Base-by-base conservation (phyloP, 163 green algal species). In the Chlorella variabilis region DNA sequence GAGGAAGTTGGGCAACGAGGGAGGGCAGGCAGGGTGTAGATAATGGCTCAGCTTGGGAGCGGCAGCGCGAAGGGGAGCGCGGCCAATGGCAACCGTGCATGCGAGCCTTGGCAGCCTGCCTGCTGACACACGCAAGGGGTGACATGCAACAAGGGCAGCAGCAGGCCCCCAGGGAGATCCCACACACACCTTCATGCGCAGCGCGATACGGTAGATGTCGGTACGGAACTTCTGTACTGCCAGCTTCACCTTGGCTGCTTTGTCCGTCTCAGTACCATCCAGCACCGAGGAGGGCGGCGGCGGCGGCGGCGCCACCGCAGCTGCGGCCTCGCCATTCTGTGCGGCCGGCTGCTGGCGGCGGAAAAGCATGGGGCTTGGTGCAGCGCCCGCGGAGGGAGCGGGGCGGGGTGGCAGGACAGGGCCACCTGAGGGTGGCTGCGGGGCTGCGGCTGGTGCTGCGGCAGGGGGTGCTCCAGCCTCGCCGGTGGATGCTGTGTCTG, bases 181-280 rank as follows among this genome's bases (percentile, higher is more conserved):
- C n/a, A n/a, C n/a, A n/a, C 75, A 1, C 62, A 85, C 79, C 69
- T 58, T 29, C 66, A 88, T 74, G 38, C 85, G 69, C 49, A 85
- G 62, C 33, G 85, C 85, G 17, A 83, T 78, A 33, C 85, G 76
- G 62, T 77, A 82, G 20, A 85, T 83, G 56, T 84, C 59, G 41
- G 78, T 84, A 5, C 85, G 77, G 70, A 83, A 87, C 27, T 42
- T 67, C 71, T 89, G 85, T 39, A 89, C 85, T 34, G 36, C 36
- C 77, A 69, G 39, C 66, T 77, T 77, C 4, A 83, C 66, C 36
- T 67, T 69, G 15, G 11, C 6, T 13, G 67, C 70, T 21, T 77
- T 77, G 9, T n/a, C 15, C 7, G 9, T 49, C 48, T 77, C 70
- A n/a, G 41, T 71, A 20, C 36, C 65, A 31, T 49, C 65, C 34